A percentile compares a stretch with the other conserved stretches of the same genome.
Evolutionary conservation across 1,139 yeast species (phyloP).

Genomic region (Trichomonascaceae sp.): DNA sequence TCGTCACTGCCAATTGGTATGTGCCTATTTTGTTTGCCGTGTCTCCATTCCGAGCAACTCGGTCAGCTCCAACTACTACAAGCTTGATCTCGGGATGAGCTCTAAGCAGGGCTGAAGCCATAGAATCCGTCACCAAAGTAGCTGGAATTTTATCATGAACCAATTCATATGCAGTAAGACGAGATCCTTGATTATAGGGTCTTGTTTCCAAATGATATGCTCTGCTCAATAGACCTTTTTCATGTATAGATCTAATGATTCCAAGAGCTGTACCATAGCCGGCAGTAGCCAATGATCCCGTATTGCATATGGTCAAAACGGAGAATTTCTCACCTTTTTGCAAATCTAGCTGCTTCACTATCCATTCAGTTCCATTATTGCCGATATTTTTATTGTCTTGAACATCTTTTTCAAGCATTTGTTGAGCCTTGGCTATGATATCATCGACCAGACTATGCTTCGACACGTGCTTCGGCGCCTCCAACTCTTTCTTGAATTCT

Average conservation of each 20-base stretch:
- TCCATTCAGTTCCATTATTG: constrained; percentile 69
- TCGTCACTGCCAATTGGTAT: constrained; percentile 72
- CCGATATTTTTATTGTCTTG: constrained; percentile 74
- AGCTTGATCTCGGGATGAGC: constrained; percentile 58
- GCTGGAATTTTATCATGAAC: constrained; percentile 82
- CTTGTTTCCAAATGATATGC: constrained; percentile 91
- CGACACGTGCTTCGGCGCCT: constrained; percentile 42
- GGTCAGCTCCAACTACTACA: constrained; percentile 96
- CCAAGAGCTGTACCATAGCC: constrained; percentile 98
- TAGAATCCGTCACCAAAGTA: constrained; percentile 82
- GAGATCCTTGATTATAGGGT: constrained; percentile 95
- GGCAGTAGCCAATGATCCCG: constrained; percentile 81
- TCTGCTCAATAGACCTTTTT: constrained; percentile 45
- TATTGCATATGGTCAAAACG: constrained; percentile 65
- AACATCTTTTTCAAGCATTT: constrained; percentile 68
- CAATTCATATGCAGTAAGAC: constrained; percentile 85
- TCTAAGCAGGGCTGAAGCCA: constrained; percentile 71
- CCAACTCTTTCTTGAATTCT: constrained; percentile 30
- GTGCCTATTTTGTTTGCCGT: constrained; percentile 98
- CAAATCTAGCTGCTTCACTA: constrained; percentile 32
- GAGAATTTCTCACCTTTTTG: constrained; percentile 40
- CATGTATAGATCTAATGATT: constrained; percentile 63
- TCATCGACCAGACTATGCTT: constrained; percentile 34
- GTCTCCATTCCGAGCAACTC: constrained; percentile 83
- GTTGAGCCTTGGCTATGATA: constrained; percentile 48